phyloP scores from a whole-genome alignment of 306 rosid genomes.

The Morella rubra region DNA sequence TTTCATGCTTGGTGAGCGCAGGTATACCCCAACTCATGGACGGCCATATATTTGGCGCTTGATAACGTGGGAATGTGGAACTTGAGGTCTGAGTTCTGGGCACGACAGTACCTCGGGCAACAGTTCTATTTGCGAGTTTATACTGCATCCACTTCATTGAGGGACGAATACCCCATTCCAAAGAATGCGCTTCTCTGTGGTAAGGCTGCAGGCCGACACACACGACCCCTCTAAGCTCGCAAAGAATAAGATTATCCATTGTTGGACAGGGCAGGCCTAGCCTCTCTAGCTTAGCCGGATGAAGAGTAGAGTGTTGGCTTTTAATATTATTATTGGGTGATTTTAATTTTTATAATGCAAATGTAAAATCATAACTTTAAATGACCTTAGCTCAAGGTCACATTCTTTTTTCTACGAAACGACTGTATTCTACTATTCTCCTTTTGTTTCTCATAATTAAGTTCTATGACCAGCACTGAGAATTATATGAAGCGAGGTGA shows the following conservation, averaged over 20 bases:
- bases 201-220: slow-evolving; percentile 73
- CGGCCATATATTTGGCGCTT: slow-evolving; percentile 77
- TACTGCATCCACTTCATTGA: slow-evolving; percentile 64
- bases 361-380: slow-evolving; percentile 23
- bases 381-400: slow-evolving; percentile 93
- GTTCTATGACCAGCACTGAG: slow-evolving; percentile 11
- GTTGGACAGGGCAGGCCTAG: slow-evolving; percentile 18
- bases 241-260: slow-evolving; percentile 5
- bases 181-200: slow-evolving; percentile 93
- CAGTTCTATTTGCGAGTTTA: slow-evolving; percentile 88
- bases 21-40: slow-evolving; percentile 97
- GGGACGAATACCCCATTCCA: slow-evolving; percentile 92
- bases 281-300: slow-evolving; percentile 21
- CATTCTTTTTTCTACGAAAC: slow-evolving; percentile 53
- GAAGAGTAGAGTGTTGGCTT: slow-evolving; percentile 30
- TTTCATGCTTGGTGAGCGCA: slow-evolving; percentile 28
- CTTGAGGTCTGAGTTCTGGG: slow-evolving; percentile 94
- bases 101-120: slow-evolving; percentile 86
- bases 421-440: slow-evolving; percentile 16
- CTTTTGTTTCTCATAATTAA: slow-evolving; percentile 29
- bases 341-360: slow-evolving; percentile 21
- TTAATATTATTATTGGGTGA: slow-evolving; percentile 35
- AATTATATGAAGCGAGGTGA: slow-evolving; percentile 30
- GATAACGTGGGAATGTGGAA: slow-evolving; percentile 99
- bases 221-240: slow-evolving; percentile 66